Base-by-base conservation (phyloP, 75 land plant genomes). In the Gnetum montanum region DNA sequence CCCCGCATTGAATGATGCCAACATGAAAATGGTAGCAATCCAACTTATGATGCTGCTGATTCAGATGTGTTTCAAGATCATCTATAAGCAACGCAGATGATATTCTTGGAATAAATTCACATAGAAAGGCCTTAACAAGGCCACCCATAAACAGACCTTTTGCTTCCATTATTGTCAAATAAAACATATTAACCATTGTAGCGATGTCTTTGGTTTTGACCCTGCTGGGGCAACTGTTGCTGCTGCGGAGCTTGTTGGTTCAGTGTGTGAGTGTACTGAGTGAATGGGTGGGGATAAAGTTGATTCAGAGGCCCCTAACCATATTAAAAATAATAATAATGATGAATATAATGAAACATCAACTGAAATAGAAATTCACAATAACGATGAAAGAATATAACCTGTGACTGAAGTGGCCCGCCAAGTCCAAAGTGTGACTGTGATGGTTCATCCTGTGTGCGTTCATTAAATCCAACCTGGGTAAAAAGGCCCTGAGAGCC, bases 401-500 rank as follows among this genome's bases (percentile, higher is more conserved):
- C 97, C 93, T 92, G 97, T 38, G 97, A 73, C 41, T 82, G 95
- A 59, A 82, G 90, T 27, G 65, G 61, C 37, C 82, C 81, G 26
- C 73, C 75, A 15, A 83, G 64, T 25, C 90, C 87, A 74, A 72
- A 94, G 41, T 83, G 96, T 24, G 67, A 41, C 58, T 89, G 99
- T 1, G 95, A 75, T 20, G 88, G 71, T 34, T 81, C 96, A 67
- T 94, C 96, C 65, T 86, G 90, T 18, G 75, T 62, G 11, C 79
- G 88, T 19, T 94, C 91, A 74, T 66, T 71, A 25, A 67, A 90
- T 28, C 82, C 85, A 46, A 70, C 91, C 58, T 94, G 98, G 19
- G 98, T 94, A 74, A 94, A 94, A 26, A 94, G 51, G 7, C 95
- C 95, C 62, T 94, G 96, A 4, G 96, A 77, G 7, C 96, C 96